Evolutionary conservation across 2,329 filamentous ascomycete genomes (phyloP), one percentile per base, ranked within the genome.

Genomic region (Sporothrix variecibatus): DNA sequence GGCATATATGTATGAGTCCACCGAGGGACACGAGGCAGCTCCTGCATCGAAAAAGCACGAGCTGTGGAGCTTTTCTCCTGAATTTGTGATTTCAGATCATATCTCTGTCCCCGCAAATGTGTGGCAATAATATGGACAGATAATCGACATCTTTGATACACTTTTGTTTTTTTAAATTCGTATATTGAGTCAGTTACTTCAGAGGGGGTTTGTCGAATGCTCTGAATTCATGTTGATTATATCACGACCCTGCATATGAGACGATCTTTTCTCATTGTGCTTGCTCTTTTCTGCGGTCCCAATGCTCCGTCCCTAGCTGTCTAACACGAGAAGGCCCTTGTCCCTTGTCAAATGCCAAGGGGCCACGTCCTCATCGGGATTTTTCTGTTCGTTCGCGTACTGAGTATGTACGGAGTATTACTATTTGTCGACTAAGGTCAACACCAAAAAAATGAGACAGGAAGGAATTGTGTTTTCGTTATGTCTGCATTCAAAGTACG

Each of bases 221-320:
- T 43, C 12, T 43, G 40, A 43, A 43, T 43, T 12, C 17, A 17
- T 28, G 17, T 34, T 34, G 28, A 15, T 28, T 28, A 34, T 34
- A 60, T 64, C 60, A 15, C 34, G 60, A 26, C 60, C 60, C 60
- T 64, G 60, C 2, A 64, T 40, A 64, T 64, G 60, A 6, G 58
- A 26, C 28, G 56, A 60, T 60, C 56, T 34, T 60, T 60, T 17
- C 28, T 60, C 28, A 20, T 34, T 60, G 56, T 31, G 56, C 28
- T 23, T 49, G 43, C 4, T 64, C 34, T 64, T 12, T 64, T 64
- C 20, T 20, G 23, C 60, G 20, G 60, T 38, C 31, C n/a, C 60
- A 43, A 40, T 64, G 60, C 60, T 64, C 60, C 60, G 60, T 60
- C 34, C 31, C 60, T 2, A 40, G n/a, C 60, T 64, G 60, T 64